Evolutionary conservation across 2,329 filamentous ascomycete species (phyloP).

Genomic region (Xylaria sp.): DNA sequence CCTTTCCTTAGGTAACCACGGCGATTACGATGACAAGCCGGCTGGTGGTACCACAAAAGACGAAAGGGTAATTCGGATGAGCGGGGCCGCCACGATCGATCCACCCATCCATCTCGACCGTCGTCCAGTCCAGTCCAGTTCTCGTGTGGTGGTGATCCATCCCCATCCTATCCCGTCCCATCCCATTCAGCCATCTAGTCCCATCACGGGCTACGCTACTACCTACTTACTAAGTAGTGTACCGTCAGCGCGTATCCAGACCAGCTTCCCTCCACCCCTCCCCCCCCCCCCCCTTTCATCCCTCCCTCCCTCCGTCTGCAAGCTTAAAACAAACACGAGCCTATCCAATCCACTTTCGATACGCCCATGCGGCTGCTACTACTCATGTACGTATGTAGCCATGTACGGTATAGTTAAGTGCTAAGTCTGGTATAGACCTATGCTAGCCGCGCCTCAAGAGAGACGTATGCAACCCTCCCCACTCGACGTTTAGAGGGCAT

Average conservation of each 20-base stretch:
- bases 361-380: conserved; percentile 32
- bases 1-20: background rate
- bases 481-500: background rate
- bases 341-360: conserved; percentile 26
- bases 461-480: background rate
- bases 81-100: conserved; percentile 35
- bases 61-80: conserved; percentile 22
- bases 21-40: background rate
- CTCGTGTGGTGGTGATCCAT: no score
- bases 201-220: background rate
- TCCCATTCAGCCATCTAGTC: background rate
- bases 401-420: background rate
- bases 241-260: background rate
- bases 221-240: background rate
- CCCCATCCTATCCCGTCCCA: background rate
- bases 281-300: background rate
- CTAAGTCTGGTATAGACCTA: no score
- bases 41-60: conserved; percentile 5
- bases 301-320: background rate
- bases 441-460: conserved; percentile 9
- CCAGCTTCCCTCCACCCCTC: background rate
- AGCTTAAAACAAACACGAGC: conserved; percentile 1
- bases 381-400: background rate
- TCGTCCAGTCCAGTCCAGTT: background rate
- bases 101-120: conserved; percentile 20